phyloP scores from a whole-genome alignment of 441 rosid genomes.

The Mallotus japonicus region DNA sequence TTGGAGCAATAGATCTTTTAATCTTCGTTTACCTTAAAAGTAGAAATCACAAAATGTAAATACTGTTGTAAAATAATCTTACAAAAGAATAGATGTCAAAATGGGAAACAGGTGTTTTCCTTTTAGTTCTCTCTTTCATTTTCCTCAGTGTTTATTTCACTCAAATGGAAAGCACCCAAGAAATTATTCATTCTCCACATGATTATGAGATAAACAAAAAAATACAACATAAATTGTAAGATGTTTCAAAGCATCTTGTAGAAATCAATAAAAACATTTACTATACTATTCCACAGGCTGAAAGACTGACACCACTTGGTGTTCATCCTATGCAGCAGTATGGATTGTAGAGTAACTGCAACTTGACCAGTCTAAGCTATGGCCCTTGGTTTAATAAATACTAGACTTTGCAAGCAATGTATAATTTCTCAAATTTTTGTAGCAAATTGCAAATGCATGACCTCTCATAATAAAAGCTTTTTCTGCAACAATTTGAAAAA shows the following conservation, averaged over 20 bases:
- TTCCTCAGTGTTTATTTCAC: neutral
- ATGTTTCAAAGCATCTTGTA: neutral
- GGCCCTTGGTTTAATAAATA: neutral
- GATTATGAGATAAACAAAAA: neutral
- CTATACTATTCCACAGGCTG: neutral
- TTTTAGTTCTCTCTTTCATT: neutral
- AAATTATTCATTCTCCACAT: too few relatives aligned
- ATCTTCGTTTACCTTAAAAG: slow-evolving; percentile 67
- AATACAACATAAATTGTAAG: neutral
- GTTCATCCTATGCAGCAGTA: neutral
- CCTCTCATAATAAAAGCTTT: neutral
- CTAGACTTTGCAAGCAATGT: neutral
- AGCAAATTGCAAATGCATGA: neutral
- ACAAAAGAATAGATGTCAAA: slow-evolving; percentile 1
- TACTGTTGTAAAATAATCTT: slow-evolving; percentile 1
- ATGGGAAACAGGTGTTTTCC: neutral
- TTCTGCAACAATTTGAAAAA: neutral
- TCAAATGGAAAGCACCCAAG: neutral
- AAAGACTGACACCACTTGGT: neutral
- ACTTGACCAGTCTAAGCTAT: neutral
- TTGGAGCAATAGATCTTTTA: slow-evolving; percentile 68
- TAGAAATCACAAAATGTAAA: slow-evolving; percentile 2
- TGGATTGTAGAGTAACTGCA: neutral
- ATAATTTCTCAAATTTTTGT: neutral
- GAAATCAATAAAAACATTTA: neutral